These are phyloP conservation scores for Huntiella moniliformis DNA, from an alignment of 2,329 filamentous ascomycete genomes.

Conservation along the genomic window DNA sequence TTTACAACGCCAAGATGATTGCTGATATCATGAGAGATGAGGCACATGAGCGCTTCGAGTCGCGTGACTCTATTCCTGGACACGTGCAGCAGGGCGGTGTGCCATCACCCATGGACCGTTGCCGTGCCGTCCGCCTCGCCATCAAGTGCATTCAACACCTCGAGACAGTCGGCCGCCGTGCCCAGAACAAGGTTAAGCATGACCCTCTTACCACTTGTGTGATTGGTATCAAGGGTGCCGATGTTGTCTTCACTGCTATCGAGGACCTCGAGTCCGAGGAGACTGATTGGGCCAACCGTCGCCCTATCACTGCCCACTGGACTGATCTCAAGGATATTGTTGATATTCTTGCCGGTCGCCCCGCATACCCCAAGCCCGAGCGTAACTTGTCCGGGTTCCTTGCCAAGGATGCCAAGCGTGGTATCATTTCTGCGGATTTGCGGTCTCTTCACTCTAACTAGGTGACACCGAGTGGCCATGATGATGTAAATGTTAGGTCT, in stretches of 20 bases:
- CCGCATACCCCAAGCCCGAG: slow-evolving; percentile 32
- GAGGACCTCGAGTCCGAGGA: slow-evolving; percentile 61
- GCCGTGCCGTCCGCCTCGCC: slow-evolving; percentile 74
- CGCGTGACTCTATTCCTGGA: slow-evolving; percentile 74
- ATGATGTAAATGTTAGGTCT: not conserved
- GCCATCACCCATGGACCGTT: slow-evolving; percentile 89
- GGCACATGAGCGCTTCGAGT: slow-evolving; percentile 79
- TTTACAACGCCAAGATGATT: slow-evolving; percentile 83
- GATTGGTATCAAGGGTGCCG: slow-evolving; percentile 81
- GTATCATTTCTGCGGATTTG: slow-evolving; percentile 15
- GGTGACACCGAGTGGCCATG: not conserved
- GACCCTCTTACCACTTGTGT: slow-evolving; percentile 60
- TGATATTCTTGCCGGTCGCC: slow-evolving; percentile 64
- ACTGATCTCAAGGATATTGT: slow-evolving; percentile 60
- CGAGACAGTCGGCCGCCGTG: slow-evolving; percentile 53
- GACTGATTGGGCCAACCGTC: slow-evolving; percentile 83
- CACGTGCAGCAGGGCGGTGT: slow-evolving; percentile 90
- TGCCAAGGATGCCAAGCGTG: slow-evolving; percentile 44
- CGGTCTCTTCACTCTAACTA: slow-evolving; percentile 11
- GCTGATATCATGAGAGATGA: slow-evolving; percentile 92
- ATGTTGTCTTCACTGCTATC: slow-evolving; percentile 75
- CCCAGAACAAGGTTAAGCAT: slow-evolving; percentile 46
- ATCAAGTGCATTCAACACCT: slow-evolving; percentile 90
- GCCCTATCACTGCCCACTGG: slow-evolving; percentile 78
- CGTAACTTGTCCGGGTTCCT: slow-evolving; percentile 29